phyloP scores from a whole-genome alignment of 495 filamentous ascomycete species.

The Pseudoneurospora amorphoporcata region DNA sequence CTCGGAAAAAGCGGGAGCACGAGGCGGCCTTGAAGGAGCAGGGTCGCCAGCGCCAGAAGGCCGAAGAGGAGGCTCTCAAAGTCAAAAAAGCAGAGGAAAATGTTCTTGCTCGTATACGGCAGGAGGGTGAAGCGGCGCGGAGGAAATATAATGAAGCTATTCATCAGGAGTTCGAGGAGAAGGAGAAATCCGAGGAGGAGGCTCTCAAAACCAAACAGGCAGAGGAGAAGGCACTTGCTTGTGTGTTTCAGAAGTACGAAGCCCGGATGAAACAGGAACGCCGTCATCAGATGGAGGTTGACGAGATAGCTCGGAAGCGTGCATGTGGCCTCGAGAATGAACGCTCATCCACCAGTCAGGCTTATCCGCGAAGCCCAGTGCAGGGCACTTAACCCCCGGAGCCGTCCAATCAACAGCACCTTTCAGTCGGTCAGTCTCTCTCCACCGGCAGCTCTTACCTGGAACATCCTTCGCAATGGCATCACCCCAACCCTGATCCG shows the following conservation, averaged over 20 bases:
- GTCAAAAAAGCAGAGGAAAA: neutral
- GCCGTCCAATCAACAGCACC: neutral
- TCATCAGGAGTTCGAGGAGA: neutral
- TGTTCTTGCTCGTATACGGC: neutral
- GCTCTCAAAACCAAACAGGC: no score
- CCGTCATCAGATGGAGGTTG: no score
- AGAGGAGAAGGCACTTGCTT: no score
- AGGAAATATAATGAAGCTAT: neutral
- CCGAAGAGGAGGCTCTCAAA: neutral
- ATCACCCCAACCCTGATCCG: neutral
- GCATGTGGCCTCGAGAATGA: neutral
- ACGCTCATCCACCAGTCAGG: neutral
- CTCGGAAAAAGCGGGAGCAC: neutral
- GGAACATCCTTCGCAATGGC: neutral
- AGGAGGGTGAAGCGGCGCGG: neutral
- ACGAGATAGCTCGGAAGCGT: neutral
- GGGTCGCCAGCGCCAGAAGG: neutral
- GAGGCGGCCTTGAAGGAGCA: neutral
- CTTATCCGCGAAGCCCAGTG: neutral
- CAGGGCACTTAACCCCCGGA: neutral
- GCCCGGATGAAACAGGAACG: no score
- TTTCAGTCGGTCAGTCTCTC: rapidly evolving
- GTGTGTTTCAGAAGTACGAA: no score
- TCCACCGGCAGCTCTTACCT: neutral
- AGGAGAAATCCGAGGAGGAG: no score